Percentiles rank a stretch among this genome's conserved stretches.
phyloP scores from a whole-genome alignment of 2,329 filamentous ascomycete species.

The Rasamsonia emersonii region DNA sequence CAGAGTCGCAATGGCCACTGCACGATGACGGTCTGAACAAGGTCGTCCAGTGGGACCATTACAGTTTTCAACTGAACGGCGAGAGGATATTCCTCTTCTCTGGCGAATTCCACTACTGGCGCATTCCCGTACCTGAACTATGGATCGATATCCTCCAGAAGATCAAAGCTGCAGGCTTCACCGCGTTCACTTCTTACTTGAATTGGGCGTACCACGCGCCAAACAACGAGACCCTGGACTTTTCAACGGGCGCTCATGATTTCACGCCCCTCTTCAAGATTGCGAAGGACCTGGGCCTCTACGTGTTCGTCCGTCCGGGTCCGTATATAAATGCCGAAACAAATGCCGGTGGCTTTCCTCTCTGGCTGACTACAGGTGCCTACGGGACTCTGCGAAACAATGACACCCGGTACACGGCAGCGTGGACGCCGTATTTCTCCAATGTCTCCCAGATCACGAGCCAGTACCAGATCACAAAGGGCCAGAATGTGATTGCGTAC shows the following conservation, averaged over 20 bases:
- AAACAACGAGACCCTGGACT: conserved; percentile 40
- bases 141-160: conserved; percentile 53
- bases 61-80: conserved; percentile 45
- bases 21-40: too few species aligned
- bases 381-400: conserved; percentile 55
- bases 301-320: conserved; percentile 61
- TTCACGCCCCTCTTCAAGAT: conserved; percentile 45
- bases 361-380: conserved; percentile 59
- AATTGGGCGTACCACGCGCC: conserved; percentile 43
- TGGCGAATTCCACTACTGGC: conserved; percentile 51
- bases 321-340: conserved; percentile 73
- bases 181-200: conserved; percentile 39
- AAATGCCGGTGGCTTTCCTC: conserved; percentile 68
- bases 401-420: conserved; percentile 52
- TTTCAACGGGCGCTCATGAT: conserved; percentile 45
- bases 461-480: conserved; percentile 70
- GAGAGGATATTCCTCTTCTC: conserved; percentile 45
- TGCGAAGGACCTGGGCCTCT: conserved; percentile 63
- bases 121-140: conserved; percentile 49
- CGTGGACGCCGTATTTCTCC: conserved; percentile 59
- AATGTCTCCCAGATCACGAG: conserved; percentile 60
- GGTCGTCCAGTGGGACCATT: conserved; percentile 45
- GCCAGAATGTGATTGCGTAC: conserved; percentile 66
- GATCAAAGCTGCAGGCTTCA: conserved; percentile 44
- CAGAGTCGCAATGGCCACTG: too few species aligned